These are phyloP conservation scores for Scleromitrula shiraiana DNA, from an alignment of 2,329 filamentous ascomycete genomes.

Conservation along the genomic window DNA sequence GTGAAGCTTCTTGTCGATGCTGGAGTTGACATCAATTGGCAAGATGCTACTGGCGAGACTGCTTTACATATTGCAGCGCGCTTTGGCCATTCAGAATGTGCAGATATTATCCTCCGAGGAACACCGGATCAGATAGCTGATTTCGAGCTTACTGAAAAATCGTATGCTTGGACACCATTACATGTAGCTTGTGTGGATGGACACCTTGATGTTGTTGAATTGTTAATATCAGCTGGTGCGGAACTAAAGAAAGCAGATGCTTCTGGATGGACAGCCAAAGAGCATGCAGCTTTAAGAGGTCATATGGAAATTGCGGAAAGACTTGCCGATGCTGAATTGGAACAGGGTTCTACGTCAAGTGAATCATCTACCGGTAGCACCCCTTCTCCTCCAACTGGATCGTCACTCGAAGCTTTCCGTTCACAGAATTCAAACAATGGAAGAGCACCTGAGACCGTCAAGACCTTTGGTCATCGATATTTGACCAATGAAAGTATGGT, in stretches of 20 bases:
- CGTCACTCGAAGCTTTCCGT: constrained; percentile 53
- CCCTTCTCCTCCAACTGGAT: constrained; percentile 41
- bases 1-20: constrained; percentile 83
- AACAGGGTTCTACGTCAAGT: constrained; percentile 24
- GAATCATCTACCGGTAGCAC: constrained; percentile 20
- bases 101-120: constrained; percentile 64
- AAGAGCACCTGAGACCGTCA: constrained; percentile 67
- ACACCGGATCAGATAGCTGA: constrained; percentile 64
- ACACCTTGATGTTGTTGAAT: constrained; percentile 63
- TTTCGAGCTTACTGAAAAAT: constrained; percentile 69
- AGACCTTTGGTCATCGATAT: constrained; percentile 94
- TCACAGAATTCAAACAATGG: constrained; percentile 37
- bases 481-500: constrained; percentile 83
- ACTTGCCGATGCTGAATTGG: constrained; percentile 41
- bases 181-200: constrained; percentile 91
- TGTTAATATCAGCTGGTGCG: constrained; percentile 71
- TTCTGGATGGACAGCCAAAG: constrained; percentile 89
- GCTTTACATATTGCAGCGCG: constrained; percentile 86
- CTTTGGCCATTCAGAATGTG: constrained; percentile 77
- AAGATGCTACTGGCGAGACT: constrained; percentile 79
- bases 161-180: constrained; percentile 91
- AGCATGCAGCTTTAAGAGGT: constrained; percentile 85
- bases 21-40: constrained; percentile 88
- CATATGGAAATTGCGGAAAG: constrained; percentile 73
- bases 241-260: constrained; percentile 68